Percentiles rank a stretch among this genome's conserved stretches.
Conservation (phyloP, 2,329 filamentous ascomycete genomes). For the Fusarium mundagurra region DNA sequence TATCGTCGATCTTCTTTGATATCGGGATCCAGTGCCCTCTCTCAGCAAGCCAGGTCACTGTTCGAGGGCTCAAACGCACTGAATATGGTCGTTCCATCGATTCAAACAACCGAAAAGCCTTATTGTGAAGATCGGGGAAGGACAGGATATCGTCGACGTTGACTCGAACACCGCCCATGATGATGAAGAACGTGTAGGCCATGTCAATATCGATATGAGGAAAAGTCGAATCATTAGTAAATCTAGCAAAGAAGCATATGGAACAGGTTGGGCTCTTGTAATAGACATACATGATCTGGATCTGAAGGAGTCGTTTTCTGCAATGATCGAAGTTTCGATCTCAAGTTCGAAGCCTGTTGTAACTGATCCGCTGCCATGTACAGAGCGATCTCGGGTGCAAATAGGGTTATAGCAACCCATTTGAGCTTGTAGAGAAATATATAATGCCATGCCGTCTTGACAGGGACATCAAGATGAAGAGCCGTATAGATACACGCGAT, state of each 20-base stretch:
- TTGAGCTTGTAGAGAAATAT: conserved; percentile 30
- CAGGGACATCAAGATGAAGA: conserved; percentile 51
- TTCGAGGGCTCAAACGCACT: neutral
- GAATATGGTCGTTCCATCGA: conserved; percentile 2
- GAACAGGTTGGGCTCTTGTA: too few species aligned
- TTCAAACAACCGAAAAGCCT: neutral
- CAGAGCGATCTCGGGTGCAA: conserved; percentile 47
- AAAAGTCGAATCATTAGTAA: neutral
- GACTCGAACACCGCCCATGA: conserved; percentile 44
- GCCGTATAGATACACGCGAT: conserved; percentile 50
- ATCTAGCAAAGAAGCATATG: neutral
- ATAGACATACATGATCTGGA: neutral
- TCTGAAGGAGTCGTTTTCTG: neutral
- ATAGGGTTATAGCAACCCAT: conserved; percentile 46
- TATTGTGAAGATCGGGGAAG: conserved; percentile 1
- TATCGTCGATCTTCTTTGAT: conserved; percentile 44
- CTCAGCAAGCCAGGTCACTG: conserved; percentile 5
- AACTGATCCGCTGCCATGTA: conserved; percentile 35
- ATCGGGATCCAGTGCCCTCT: conserved; percentile 12
- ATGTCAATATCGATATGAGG: conserved; percentile 17
- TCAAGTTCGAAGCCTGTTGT: conserved; percentile 12
- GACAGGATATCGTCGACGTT: conserved; percentile 9
- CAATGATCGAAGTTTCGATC: neutral
- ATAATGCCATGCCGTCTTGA: conserved; percentile 1
- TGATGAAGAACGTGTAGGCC: conserved; percentile 43